Conservation (phyloP, 2,329 filamentous ascomycete genomes). For the Didymella segeticola region DNA sequence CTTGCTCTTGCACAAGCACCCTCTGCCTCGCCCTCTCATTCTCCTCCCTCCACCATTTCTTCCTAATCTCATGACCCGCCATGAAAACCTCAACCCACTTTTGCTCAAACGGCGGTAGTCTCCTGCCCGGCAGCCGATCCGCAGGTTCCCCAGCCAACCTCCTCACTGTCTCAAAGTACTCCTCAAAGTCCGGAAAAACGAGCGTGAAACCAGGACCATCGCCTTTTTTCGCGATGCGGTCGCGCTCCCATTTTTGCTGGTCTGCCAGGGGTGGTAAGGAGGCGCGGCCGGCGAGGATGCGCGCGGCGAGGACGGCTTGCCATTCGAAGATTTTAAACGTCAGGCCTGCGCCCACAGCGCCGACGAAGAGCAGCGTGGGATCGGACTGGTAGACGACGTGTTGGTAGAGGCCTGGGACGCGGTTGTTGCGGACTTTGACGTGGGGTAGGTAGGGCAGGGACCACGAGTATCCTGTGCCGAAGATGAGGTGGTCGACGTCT, state of each 20-base stretch:
- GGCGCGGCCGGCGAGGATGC: constrained; percentile 63
- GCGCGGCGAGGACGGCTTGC: constrained; percentile 68
- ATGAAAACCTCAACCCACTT: constrained; percentile 61
- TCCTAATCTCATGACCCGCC: constrained; percentile 62
- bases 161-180: constrained; percentile 67
- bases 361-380: constrained; percentile 64
- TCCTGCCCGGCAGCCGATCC: constrained; percentile 53
- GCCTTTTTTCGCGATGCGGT: constrained; percentile 61
- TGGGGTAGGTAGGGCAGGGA: constrained; percentile 62
- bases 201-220: constrained; percentile 65
- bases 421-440: constrained; percentile 61
- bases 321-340: constrained; percentile 75
- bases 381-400: constrained; percentile 64
- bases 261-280: constrained; percentile 58
- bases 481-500: constrained; percentile 68
- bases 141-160: constrained; percentile 57
- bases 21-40: constrained; percentile 51
- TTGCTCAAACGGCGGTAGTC: constrained; percentile 51
- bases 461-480: constrained; percentile 72
- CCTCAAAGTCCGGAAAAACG: constrained; percentile 67
- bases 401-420: constrained; percentile 63
- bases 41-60: constrained; percentile 63
- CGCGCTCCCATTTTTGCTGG: constrained; percentile 64
- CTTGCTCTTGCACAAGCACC: neutral
- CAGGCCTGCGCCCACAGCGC: constrained; percentile 59